A percentile compares a stretch with the other conserved stretches of the same genome.
Conservation (phyloP, 306 rosid species). For the Vicia sativa region DNA sequence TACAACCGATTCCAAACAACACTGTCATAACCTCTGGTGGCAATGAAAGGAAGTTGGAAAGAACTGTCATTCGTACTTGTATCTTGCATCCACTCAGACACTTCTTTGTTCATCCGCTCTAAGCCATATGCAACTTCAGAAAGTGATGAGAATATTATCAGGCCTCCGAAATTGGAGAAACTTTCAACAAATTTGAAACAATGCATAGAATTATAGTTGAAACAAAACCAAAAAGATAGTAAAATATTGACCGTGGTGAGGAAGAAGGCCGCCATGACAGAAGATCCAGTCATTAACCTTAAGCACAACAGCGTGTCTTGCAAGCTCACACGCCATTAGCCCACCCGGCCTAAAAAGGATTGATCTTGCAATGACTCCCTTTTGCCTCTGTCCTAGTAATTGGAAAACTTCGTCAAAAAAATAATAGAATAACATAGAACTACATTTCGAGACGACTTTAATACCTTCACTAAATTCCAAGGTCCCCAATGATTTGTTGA, state of each 20-base stretch:
- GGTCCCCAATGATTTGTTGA: constrained; percentile 72
- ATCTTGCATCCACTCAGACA: constrained; percentile 89
- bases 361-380: constrained; percentile 85
- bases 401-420: constrained; percentile 51
- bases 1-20: constrained; percentile 96
- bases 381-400: constrained; percentile 92
- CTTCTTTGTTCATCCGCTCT: constrained; percentile 85
- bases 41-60: constrained; percentile 68
- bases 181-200: constrained; percentile 35
- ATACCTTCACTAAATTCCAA: constrained; percentile 87
- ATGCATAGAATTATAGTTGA: not conserved
- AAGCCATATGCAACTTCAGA: constrained; percentile 77
- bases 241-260: constrained; percentile 83
- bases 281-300: constrained; percentile 96
- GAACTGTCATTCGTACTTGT: constrained; percentile 44
- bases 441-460: constrained; percentile 13
- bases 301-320: constrained; percentile 77
- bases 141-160: constrained; percentile 35
- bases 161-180: constrained; percentile 39
- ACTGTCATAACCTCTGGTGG: constrained; percentile 90
- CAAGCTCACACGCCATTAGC: constrained; percentile 73
- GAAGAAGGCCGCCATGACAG: constrained; percentile 99
- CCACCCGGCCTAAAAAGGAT: constrained; percentile 88
- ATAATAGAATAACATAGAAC: constrained; percentile 13
- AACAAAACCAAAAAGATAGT: not conserved